These are phyloP conservation scores for Dittrichia graveolens DNA, from an alignment of 129 eudicot species.

Conservation along the genomic window DNA sequence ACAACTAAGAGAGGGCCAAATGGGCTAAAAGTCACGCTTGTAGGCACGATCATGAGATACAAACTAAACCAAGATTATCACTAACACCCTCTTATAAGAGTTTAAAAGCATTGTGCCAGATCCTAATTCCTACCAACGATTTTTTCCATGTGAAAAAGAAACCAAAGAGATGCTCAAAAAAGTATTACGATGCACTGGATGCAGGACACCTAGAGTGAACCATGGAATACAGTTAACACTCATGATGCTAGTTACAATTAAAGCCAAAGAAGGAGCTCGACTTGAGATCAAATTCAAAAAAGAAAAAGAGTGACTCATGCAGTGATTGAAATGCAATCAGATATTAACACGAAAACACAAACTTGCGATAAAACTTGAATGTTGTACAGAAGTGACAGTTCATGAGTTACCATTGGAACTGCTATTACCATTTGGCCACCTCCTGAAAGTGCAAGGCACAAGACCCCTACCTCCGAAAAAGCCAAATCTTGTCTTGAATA, in stretches of 20 bases:
- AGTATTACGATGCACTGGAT: constrained; percentile 16
- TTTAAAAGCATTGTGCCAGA: background rate
- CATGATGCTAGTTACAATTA: constrained; percentile 26
- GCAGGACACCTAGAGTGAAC: constrained; percentile 16
- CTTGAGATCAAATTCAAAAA: constrained; percentile 21
- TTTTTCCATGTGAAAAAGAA: constrained; percentile 26
- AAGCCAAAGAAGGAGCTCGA: constrained; percentile 21
- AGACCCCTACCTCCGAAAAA: constrained; percentile 53
- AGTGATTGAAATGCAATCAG: constrained; percentile 21
- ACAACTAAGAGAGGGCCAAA: background rate
- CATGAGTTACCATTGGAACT: constrained; percentile 25
- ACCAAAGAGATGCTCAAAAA: constrained; percentile 1
- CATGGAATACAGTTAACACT: background rate
- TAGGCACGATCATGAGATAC: constrained; percentile 12
- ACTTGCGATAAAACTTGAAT: constrained; percentile 18
- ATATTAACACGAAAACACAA: constrained; percentile 26
- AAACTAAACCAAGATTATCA: background rate
- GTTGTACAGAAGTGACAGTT: background rate
- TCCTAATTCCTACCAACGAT: background rate
- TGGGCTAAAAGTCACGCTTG: background rate
- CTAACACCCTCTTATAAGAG: background rate
- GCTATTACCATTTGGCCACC: constrained; percentile 51
- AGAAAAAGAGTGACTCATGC: constrained; percentile 19
- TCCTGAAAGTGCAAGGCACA: constrained; percentile 57
- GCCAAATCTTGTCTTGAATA: constrained; percentile 45